A percentile compares a stretch with the other conserved stretches of the same genome.
These are phyloP conservation scores for Arabidopsis suecica DNA, from an alignment of 345 rosid species.

Conservation along the genomic window DNA sequence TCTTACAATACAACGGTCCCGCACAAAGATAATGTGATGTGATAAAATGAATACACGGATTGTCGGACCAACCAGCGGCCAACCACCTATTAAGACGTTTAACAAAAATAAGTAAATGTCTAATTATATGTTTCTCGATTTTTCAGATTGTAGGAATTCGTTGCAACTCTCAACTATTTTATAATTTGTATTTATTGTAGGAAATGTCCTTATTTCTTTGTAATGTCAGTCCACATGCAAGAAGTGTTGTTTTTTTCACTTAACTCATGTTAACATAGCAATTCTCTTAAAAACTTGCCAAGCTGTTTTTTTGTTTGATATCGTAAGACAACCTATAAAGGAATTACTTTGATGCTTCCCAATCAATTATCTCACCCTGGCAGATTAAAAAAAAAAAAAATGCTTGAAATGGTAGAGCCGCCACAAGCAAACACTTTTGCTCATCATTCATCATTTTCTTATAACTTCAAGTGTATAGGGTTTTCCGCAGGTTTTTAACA, in stretches of 20 bases:
- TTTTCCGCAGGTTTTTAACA: no score
- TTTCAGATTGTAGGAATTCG: conserved; percentile 19
- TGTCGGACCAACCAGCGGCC: conserved; percentile 40
- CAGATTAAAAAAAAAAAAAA: not conserved
- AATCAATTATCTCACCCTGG: not conserved
- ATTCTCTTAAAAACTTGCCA: conserved; percentile 3
- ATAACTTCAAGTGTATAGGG: not conserved
- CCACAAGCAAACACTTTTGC: not conserved
- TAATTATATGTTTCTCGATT: conserved; percentile 3
- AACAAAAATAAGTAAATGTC: conserved; percentile 29
- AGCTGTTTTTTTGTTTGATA: conserved; percentile 2
- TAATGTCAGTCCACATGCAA: not conserved
- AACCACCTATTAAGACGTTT: conserved; percentile 42
- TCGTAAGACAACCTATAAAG: not conserved
- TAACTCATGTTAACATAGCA: not conserved
- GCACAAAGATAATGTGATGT: conserved; percentile 27
- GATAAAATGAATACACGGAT: conserved; percentile 26
- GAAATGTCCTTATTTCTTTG: not conserved
- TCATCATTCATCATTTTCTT: not conserved
- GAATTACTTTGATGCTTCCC: not conserved
- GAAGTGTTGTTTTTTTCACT: conserved; percentile 17
- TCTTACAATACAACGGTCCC: conserved; percentile 11
- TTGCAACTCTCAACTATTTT: conserved; percentile 34
- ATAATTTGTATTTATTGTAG: not conserved
- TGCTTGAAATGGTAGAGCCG: not conserved